Conservation (phyloP, 257 asterid species). For the Rehmannia glutinosa region DNA sequence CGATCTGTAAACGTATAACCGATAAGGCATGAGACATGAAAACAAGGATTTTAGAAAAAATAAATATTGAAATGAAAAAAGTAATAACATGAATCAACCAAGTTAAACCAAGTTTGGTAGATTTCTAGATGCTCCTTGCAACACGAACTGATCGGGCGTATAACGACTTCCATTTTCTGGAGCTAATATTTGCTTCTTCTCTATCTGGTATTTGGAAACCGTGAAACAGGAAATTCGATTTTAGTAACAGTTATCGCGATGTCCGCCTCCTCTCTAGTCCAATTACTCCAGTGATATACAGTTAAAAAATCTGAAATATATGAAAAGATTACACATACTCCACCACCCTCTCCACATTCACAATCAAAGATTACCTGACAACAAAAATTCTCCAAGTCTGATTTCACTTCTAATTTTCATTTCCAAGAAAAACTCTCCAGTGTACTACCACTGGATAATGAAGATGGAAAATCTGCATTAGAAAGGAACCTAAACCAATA, state of each 20-base stretch:
- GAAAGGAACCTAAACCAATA: too few relatives aligned
- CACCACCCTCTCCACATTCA: too few relatives aligned
- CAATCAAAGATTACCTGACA: too few relatives aligned
- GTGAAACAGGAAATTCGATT: constrained; percentile 36
- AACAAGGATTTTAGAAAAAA: neutral
- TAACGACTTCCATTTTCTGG: constrained; percentile 39
- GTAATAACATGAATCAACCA: constrained; percentile 76
- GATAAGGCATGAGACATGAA: neutral
- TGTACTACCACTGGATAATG: too few relatives aligned
- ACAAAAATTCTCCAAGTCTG: too few relatives aligned
- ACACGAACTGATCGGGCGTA: constrained; percentile 30
- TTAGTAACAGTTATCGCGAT: neutral
- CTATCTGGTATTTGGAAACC: constrained; percentile 10
- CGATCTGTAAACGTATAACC: neutral
- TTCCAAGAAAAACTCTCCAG: too few relatives aligned
- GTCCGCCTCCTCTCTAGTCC: constrained; percentile 12
- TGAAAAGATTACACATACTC: too few relatives aligned
- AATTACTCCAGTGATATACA: constrained; percentile 10
- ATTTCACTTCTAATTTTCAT: too few relatives aligned
- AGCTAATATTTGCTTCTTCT: neutral
- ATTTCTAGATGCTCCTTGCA: constrained; percentile 53
- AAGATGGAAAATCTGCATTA: too few relatives aligned
- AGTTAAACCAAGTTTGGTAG: constrained; percentile 70
- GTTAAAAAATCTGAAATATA: too few relatives aligned
- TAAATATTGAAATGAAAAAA: neutral